Conservation (phyloP, 306 rosid species). For the Rosa persica region DNA sequence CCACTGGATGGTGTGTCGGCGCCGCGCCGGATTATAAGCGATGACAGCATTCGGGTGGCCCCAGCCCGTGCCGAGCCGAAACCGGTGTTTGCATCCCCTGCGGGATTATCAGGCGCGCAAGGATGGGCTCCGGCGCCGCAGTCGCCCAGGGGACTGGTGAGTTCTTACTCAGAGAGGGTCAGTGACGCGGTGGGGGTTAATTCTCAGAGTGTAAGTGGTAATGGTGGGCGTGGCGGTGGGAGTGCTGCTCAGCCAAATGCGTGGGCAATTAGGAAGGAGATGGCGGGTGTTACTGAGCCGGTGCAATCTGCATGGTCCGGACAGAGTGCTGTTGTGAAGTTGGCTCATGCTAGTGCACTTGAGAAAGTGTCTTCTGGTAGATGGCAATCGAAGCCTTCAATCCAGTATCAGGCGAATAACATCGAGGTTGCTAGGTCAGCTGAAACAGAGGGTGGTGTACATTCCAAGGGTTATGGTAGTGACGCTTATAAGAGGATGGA, state of each 20-base stretch:
- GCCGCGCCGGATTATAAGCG: conserved; percentile 66
- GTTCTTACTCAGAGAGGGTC: conserved; percentile 62
- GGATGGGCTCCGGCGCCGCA: conserved; percentile 46
- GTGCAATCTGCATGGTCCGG: conserved; percentile 61
- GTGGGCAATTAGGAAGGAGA: conserved; percentile 87
- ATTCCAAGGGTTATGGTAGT: conserved; percentile 35
- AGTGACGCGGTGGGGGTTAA: conserved; percentile 36
- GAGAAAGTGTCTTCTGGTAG: conserved; percentile 95
- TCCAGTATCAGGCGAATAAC: conserved; percentile 52
- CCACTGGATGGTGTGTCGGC: conserved; percentile 73
- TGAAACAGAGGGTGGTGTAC: conserved; percentile 45
- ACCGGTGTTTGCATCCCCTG: conserved; percentile 50
- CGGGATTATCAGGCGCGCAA: conserved; percentile 53
- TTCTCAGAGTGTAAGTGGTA: conserved; percentile 50
- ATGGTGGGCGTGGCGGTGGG: conserved; percentile 43
- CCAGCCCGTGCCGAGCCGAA: conserved; percentile 51
- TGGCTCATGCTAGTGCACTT: conserved; percentile 88
- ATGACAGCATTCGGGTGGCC: conserved; percentile 56
- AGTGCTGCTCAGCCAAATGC: conserved; percentile 57
- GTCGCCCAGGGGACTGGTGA: conserved; percentile 35
- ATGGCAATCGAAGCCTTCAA: conserved; percentile 75
- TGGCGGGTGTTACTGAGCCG: conserved; percentile 47
- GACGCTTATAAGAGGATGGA: conserved; percentile 40
- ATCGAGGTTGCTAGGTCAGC: conserved; percentile 49
- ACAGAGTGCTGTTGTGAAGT: conserved; percentile 70